Conservation (phyloP, 2,329 filamentous ascomycete species). For the Tolypocladium nubicola region DNA sequence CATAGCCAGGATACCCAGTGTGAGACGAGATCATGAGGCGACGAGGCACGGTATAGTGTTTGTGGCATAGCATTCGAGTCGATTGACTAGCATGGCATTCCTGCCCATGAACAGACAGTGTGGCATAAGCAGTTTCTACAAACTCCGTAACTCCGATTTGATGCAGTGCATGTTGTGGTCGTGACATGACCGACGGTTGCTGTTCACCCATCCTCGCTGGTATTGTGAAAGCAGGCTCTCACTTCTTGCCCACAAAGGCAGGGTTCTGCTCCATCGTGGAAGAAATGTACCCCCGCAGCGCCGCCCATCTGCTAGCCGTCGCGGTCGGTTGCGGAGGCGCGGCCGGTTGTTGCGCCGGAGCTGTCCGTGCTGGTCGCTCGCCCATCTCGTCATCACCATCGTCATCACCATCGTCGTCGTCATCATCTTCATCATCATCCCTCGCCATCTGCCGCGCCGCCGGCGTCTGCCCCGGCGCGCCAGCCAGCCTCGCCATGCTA, state of each 20-base stretch:
- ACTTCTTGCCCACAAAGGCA: conserved; percentile 43
- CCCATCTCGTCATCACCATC: conserved; percentile 5
- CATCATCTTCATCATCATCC: conserved; percentile 7
- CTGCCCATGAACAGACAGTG: not conserved
- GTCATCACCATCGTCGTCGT: conserved; percentile 9
- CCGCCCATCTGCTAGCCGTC: conserved; percentile 62
- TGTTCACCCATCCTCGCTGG: not conserved
- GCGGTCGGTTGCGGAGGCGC: conserved; percentile 13
- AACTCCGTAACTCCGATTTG: not conserved
- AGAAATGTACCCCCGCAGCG: conserved; percentile 73
- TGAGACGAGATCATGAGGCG: not conserved
- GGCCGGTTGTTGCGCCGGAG: conserved; percentile 5
- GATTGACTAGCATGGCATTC: not conserved
- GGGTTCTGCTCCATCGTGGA: conserved; percentile 83
- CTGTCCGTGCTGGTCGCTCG: not conserved
- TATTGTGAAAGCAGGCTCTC: not conserved
- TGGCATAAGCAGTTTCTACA: not conserved
- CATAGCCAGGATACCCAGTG: not conserved
- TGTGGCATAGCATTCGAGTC: not conserved
- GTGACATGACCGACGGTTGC: not conserved
- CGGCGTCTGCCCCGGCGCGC: conserved; percentile 16
- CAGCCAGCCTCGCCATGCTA: conserved; percentile 68
- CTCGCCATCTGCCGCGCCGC: conserved; percentile 3
- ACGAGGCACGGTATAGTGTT: not conserved
- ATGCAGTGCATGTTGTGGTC: not conserved